phyloP scores from a whole-genome alignment of 148 eudicot species.

The Rheum nobile region DNA sequence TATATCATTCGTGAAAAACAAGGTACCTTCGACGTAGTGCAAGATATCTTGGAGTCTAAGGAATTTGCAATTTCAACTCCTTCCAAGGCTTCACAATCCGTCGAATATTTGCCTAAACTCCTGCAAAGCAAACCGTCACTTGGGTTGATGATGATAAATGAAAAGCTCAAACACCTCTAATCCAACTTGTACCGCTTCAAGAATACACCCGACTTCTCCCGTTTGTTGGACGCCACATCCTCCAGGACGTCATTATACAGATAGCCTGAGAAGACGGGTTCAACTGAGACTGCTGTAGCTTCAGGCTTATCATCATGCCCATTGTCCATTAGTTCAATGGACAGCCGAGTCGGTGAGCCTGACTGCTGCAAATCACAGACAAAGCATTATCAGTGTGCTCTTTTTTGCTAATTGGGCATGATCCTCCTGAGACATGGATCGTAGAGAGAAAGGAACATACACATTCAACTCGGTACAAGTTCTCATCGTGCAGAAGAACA shows the following conservation, averaged over 20 bases:
- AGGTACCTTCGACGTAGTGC: constrained; percentile 74
- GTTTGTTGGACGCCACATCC: constrained; percentile 16
- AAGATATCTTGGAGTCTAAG: constrained; percentile 81
- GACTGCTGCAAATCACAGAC: constrained; percentile 27
- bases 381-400: no score
- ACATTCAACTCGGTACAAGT: constrained; percentile 74
- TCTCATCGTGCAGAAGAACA: constrained; percentile 79
- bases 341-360: constrained; percentile 41
- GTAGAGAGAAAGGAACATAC: constrained; percentile 35
- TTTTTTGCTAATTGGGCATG: no score
- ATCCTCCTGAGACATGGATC: background rate
- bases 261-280: constrained; percentile 75
- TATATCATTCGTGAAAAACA: background rate
- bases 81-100: constrained; percentile 55
- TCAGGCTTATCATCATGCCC: constrained; percentile 84
- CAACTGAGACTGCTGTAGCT: constrained; percentile 70
- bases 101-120: constrained; percentile 49
- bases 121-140: constrained; percentile 28
- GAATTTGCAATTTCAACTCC: constrained; percentile 56
- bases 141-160: background rate
- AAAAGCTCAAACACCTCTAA: background rate
- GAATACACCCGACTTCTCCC: constrained; percentile 49
- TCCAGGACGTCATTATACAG: constrained; percentile 62
- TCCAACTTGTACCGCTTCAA: constrained; percentile 50
- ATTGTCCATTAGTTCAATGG: constrained; percentile 80